Evolutionary conservation across 2,329 filamentous ascomycete species (phyloP).

Genomic region (Tothia fuscella): DNA sequence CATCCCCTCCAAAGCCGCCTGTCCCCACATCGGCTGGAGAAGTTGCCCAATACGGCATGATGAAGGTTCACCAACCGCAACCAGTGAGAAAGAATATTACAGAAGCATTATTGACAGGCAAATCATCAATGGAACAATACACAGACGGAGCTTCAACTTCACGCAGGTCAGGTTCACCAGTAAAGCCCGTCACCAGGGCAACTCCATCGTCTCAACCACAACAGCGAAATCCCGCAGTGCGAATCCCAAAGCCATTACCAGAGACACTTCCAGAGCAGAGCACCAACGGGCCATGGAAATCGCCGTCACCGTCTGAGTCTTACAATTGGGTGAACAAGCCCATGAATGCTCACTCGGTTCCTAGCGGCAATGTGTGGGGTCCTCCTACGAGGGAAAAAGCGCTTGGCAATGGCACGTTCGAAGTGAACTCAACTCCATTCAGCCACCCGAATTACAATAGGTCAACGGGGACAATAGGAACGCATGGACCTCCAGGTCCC

Average conservation of each 20-base stretch:
- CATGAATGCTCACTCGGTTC: conserved; percentile 3
- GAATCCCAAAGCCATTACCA: background rate
- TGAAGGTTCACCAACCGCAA: conserved; percentile 48
- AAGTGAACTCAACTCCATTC: conserved; percentile 3
- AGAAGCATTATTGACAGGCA: conserved; percentile 3
- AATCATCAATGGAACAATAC: background rate
- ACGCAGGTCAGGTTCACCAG: conserved; percentile 2
- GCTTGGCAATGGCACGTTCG: conserved; percentile 12
- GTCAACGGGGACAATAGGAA: conserved; percentile 3
- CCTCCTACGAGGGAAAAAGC: conserved; percentile 8
- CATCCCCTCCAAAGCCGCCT: conserved; percentile 45
- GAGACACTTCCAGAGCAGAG: conserved; percentile 1
- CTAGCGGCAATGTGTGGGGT: conserved; percentile 10
- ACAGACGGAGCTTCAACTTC: background rate
- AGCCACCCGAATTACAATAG: conserved; percentile 5
- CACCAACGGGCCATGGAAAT: background rate
- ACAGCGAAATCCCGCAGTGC: background rate
- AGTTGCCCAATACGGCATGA: conserved; percentile 49
- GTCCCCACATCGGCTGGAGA: conserved; percentile 45
- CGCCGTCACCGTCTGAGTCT: conserved; percentile 1
- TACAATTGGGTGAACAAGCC: conserved; percentile 8
- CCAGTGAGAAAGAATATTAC: conserved; percentile 27
- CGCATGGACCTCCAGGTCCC: conserved; percentile 3
- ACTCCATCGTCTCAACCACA: background rate
- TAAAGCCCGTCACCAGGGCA: conserved; percentile 1